These are phyloP conservation scores for Aurifilum marmelostoma DNA, from an alignment of 2,329 filamentous ascomycete species.

Conservation along the genomic window DNA sequence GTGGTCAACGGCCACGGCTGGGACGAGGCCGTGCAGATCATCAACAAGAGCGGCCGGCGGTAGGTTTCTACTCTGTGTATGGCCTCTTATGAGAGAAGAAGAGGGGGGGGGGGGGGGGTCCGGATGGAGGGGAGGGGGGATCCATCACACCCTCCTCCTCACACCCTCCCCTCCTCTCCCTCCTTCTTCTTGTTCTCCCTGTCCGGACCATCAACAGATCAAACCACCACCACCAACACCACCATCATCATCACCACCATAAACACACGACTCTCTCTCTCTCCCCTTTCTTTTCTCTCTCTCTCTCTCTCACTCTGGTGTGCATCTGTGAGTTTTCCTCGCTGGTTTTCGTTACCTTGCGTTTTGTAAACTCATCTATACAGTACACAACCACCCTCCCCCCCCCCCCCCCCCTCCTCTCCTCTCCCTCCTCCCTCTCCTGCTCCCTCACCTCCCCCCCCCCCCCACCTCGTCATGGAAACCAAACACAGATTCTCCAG, in stretches of 20 bases:
- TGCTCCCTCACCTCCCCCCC: not conserved
- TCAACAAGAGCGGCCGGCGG: slow-evolving; percentile 37
- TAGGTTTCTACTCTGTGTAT: slow-evolving; percentile 26
- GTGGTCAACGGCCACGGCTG: slow-evolving; percentile 62
- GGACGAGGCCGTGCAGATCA: slow-evolving; percentile 57
- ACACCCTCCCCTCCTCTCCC: not conserved
- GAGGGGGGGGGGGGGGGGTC: not conserved
- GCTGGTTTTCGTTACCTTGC: slow-evolving; percentile 1
- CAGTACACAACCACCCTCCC: not conserved
- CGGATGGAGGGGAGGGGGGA: too few species aligned
- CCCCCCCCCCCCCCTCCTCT: not conserved
- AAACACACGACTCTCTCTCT: not conserved
- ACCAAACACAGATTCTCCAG: too few species aligned
- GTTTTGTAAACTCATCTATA: not conserved
- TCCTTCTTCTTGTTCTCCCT: not conserved
- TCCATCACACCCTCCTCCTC: too few species aligned
- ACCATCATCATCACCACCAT: not conserved
- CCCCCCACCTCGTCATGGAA: too few species aligned
- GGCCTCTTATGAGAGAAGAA: not conserved
- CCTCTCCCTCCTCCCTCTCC: too few species aligned
- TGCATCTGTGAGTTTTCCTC: slow-evolving; percentile 6
- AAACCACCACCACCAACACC: not conserved
- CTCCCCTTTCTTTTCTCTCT: not conserved
- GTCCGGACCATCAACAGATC: not conserved
- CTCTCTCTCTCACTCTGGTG: not conserved